Evolutionary conservation across 148 eudicot genomes (phyloP).

Genomic region (Rhododendron simsii): DNA sequence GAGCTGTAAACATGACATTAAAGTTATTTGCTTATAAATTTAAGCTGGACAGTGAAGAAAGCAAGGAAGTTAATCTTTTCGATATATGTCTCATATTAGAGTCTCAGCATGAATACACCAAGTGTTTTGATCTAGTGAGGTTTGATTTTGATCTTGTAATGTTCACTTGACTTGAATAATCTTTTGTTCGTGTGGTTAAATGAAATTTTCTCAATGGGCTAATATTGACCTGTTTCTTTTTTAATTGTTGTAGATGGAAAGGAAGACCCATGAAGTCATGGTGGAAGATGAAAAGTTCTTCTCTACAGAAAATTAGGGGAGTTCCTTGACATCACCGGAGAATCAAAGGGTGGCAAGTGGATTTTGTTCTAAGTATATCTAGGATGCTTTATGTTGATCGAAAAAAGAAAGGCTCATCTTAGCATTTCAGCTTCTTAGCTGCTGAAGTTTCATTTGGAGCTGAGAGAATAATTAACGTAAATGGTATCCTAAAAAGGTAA

Average conservation of each 20-base stretch:
- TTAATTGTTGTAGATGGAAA: constrained; percentile 56
- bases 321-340: constrained; percentile 53
- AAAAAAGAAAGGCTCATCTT: constrained; percentile 89
- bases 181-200: too few relatives aligned
- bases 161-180: too few relatives aligned
- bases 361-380: constrained; percentile 89
- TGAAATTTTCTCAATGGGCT: not conserved
- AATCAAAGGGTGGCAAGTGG: constrained; percentile 69
- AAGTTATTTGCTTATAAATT: not conserved
- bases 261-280: constrained; percentile 68
- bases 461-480: constrained; percentile 70
- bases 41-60: too few relatives aligned
- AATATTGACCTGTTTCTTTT: not conserved
- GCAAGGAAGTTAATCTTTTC: too few relatives aligned
- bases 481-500: constrained; percentile 68
- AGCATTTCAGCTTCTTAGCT: constrained; percentile 96
- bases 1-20: not conserved
- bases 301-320: constrained; percentile 52
- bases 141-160: too few relatives aligned
- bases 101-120: too few relatives aligned
- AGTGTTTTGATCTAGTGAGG: too few relatives aligned
- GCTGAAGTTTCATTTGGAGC: constrained; percentile 95
- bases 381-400: constrained; percentile 71
- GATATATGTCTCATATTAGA: too few relatives aligned
- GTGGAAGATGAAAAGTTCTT: constrained; percentile 59